Evolutionary conservation across 192 early-diverging fungal species (phyloP).

Genomic region (Phycomyces blakesleeanus): DNA sequence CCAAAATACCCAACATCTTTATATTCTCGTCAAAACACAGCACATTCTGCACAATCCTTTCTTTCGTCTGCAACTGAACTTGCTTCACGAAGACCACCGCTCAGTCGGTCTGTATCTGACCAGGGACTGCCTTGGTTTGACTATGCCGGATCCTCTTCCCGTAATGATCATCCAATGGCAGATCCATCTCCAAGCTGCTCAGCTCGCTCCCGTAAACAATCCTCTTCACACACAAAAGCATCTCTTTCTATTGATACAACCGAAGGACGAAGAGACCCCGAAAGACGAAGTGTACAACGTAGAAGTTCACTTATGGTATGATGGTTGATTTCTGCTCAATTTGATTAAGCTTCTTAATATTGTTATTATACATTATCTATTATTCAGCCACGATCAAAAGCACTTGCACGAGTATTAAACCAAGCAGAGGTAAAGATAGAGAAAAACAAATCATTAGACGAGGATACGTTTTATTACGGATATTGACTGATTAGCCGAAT

Average conservation of each 20-base stretch:
- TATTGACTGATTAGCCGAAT: constrained; percentile 10
- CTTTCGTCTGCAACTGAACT: neutral
- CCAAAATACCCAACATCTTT: neutral
- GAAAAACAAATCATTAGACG: neutral
- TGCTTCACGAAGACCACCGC: neutral
- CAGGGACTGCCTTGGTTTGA: neutral
- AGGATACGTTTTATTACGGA: too few species aligned
- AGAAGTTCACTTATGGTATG: constrained; percentile 27
- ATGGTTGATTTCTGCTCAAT: too few species aligned
- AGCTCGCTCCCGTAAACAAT: neutral
- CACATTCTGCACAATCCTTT: constrained; percentile 7
- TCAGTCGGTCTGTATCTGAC: neutral
- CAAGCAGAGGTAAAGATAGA: constrained; percentile 21
- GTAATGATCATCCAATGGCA: neutral
- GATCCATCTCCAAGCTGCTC: neutral
- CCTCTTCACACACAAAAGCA: constrained; percentile 2
- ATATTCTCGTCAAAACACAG: neutral
- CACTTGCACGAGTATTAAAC: constrained; percentile 21
- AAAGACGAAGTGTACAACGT: constrained; percentile 22
- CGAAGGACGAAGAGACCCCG: constrained; percentile 11
- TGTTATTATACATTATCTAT: neutral
- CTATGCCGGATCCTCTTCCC: neutral
- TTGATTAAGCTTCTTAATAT: neutral
- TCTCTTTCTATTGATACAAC: neutral
- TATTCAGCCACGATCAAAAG: constrained; percentile 24